Percentiles rank a stretch among this genome's conserved stretches.
Conservation (phyloP, 495 filamentous ascomycete species). For the Aspergillus biplanus region DNA sequence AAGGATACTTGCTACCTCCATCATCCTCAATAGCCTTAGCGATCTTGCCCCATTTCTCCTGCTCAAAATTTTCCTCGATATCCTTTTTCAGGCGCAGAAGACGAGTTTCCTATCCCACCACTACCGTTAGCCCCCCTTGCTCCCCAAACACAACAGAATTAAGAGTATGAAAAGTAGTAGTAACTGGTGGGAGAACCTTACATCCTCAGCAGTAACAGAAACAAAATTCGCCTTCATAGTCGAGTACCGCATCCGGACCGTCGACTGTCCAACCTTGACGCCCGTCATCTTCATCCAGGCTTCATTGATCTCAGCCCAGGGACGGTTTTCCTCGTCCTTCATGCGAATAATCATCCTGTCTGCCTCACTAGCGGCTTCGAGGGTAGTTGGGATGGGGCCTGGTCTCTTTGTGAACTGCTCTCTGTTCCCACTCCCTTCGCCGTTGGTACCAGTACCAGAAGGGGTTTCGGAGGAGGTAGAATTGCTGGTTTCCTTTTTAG, state of each 20-base stretch:
- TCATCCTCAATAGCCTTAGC: constrained; percentile 20
- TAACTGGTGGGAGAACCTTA: constrained; percentile 16
- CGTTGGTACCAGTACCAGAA: neutral
- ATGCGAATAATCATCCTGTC: constrained; percentile 29
- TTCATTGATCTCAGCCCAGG: constrained; percentile 28
- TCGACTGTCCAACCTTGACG: constrained; percentile 17
- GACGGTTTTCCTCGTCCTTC: constrained; percentile 24
- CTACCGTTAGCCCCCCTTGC: too few relatives aligned
- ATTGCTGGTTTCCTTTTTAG: constrained; percentile 9
- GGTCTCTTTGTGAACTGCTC: neutral
- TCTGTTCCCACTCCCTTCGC: too few relatives aligned
- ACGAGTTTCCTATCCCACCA: constrained; percentile 14
- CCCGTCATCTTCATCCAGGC: constrained; percentile 22
- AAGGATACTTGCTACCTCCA: constrained; percentile 27
- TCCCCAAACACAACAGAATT: too few relatives aligned
- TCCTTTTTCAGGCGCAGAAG: constrained; percentile 27
- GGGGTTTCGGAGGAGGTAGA: neutral
- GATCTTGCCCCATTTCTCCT: constrained; percentile 30
- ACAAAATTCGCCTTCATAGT: constrained; percentile 33
- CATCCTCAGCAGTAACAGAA: constrained; percentile 20
- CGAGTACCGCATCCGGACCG: constrained; percentile 23
- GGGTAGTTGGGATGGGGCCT: constrained; percentile 24
- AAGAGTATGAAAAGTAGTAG: constrained; percentile 1
- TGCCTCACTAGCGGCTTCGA: constrained; percentile 11
- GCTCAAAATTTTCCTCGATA: constrained; percentile 30